Percentiles rank a stretch among this genome's conserved stretches.
Evolutionary conservation across 257 asterid genomes (phyloP).

Genomic region (Capsicum baccatum): DNA sequence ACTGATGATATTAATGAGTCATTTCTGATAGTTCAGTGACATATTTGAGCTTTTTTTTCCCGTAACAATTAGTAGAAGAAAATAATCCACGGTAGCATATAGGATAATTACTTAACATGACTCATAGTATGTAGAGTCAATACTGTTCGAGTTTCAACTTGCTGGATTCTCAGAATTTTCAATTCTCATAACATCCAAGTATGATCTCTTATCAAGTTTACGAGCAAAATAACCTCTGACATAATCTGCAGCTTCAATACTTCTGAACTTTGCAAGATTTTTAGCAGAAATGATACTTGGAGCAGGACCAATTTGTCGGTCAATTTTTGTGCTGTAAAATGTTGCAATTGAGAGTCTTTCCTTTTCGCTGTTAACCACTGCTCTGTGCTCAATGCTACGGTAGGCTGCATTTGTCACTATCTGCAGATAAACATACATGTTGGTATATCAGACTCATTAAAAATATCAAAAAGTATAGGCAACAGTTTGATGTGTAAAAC

Average conservation of each 20-base stretch:
- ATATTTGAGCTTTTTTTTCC: too few species aligned
- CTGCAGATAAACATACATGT: conserved; percentile 28
- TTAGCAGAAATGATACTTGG: conserved; percentile 44
- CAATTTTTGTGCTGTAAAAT: conserved; percentile 39
- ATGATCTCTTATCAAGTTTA: conserved; percentile 56
- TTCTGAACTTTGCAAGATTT: conserved; percentile 53
- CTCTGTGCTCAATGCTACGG: conserved; percentile 59
- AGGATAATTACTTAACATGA: neutral
- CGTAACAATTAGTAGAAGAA: neutral
- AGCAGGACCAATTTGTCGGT: conserved; percentile 40
- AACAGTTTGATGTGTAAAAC: conserved; percentile 5
- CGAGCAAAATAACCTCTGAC: conserved; percentile 38
- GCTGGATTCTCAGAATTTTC: conserved; percentile 13
- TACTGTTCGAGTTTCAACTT: neutral
- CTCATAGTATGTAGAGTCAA: neutral
- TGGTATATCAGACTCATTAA: neutral
- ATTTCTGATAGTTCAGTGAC: too few species aligned
- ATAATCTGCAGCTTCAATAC: conserved; percentile 40
- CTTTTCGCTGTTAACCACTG: conserved; percentile 43
- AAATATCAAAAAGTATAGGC: too few species aligned
- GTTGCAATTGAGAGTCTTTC: conserved; percentile 56
- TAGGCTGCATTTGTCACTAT: conserved; percentile 54
- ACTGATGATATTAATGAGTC: too few species aligned
- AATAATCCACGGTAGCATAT: neutral
- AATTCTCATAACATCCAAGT: conserved; percentile 48